Conservation (phyloP, 2,329 filamentous ascomycete genomes). For the Biscogniauxia marginata region DNA sequence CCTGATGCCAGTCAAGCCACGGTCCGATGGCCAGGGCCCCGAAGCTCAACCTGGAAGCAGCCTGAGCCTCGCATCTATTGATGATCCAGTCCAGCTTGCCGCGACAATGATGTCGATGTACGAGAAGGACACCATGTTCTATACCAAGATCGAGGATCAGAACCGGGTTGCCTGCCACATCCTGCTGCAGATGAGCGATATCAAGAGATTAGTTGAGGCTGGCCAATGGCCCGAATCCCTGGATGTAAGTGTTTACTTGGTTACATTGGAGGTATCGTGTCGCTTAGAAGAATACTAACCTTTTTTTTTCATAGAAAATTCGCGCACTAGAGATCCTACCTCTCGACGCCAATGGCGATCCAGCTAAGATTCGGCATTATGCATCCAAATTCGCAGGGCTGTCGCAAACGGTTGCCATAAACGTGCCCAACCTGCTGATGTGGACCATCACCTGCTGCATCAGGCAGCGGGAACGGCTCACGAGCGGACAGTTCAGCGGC, state of each 20-base stretch:
- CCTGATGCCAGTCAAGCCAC: conserved; percentile 76
- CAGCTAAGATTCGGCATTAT: conserved; percentile 73
- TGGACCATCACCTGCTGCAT: conserved; percentile 91
- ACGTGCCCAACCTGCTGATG: conserved; percentile 86
- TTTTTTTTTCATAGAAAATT: conserved; percentile 60
- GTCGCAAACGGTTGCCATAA: conserved; percentile 78
- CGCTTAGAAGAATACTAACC: conserved; percentile 7
- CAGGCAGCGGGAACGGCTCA: conserved; percentile 70
- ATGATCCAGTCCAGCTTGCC: conserved; percentile 60
- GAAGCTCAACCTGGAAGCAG: conserved; percentile 50
- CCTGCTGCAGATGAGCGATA: conserved; percentile 59
- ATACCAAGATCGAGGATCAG: conserved; percentile 54
- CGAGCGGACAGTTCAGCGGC: conserved; percentile 70
- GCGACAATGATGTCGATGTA: conserved; percentile 64
- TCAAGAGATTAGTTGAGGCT: conserved; percentile 55
- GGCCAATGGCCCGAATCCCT: conserved; percentile 57
- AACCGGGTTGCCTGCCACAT: conserved; percentile 58
- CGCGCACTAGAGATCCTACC: conserved; percentile 75
- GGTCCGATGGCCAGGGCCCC: conserved; percentile 44
- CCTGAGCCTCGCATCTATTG: conserved; percentile 59
- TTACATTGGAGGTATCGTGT: not conserved
- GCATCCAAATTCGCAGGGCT: conserved; percentile 79
- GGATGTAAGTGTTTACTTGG: conserved; percentile 48
- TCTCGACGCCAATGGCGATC: conserved; percentile 70
- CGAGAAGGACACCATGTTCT: conserved; percentile 60